Conservation (phyloP, 768 basidiomycete species). For the Udeniomyces megalosporus region DNA sequence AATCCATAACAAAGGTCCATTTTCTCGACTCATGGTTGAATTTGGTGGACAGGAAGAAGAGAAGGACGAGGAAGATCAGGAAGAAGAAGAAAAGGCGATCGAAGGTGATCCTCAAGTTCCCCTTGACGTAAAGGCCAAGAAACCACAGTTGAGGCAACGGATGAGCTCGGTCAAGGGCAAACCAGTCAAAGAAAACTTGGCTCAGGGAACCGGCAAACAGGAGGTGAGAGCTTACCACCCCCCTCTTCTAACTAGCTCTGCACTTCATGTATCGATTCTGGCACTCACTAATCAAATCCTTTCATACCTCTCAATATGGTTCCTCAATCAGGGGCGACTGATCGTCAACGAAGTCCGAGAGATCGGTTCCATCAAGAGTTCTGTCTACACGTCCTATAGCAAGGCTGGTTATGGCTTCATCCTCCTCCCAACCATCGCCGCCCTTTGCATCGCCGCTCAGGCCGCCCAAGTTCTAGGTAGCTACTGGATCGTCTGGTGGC, state of each 20-base stretch:
- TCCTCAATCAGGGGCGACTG: slow-evolving; percentile 29
- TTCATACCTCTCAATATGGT: slow-evolving; percentile 20
- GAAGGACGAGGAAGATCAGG: slow-evolving; percentile 30
- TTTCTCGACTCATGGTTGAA: slow-evolving; percentile 44
- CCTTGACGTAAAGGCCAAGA: no score
- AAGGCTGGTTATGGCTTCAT: not conserved
- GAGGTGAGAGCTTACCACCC: not conserved
- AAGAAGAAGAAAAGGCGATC: not conserved
- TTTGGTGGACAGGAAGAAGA: slow-evolving; percentile 39
- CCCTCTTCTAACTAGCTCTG: not conserved
- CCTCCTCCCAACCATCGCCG: not conserved
- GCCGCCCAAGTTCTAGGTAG: not conserved
- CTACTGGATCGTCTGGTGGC: slow-evolving; percentile 13
- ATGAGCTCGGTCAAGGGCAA: not conserved
- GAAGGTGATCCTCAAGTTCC: not conserved
- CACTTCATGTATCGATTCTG: no score
- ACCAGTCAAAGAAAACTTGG: not conserved
- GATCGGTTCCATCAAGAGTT: slow-evolving; percentile 34
- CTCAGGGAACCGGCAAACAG: not conserved
- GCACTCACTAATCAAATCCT: slow-evolving; percentile 1
- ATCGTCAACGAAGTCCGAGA: slow-evolving; percentile 4
- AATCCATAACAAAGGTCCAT: slow-evolving; percentile 40
- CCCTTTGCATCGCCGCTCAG: not conserved
- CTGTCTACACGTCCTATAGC: not conserved
- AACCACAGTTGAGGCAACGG: not conserved